phyloP scores from a whole-genome alignment of 2,329 filamentous ascomycete genomes.

The Phoma sp. region DNA sequence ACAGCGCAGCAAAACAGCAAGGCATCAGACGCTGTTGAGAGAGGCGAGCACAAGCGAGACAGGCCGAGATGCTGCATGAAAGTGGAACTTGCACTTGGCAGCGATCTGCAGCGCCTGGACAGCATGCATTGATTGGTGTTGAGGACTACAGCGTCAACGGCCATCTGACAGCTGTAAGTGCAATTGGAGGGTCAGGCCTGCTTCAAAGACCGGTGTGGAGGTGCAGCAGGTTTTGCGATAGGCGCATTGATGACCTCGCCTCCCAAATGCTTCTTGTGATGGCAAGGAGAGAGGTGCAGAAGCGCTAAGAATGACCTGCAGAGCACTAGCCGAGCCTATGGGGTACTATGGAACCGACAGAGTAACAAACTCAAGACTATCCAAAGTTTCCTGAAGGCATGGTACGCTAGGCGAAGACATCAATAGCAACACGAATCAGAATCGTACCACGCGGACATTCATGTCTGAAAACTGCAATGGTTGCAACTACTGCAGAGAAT shows the following conservation, averaged over 20 bases:
- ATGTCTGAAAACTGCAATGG: background rate
- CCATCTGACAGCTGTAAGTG: constrained; percentile 6
- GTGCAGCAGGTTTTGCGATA: constrained; percentile 1
- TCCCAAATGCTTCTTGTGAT: constrained; percentile 1
- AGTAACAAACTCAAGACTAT: background rate
- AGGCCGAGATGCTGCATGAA: constrained; percentile 17
- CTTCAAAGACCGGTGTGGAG: constrained; percentile 2
- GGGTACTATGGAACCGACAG: constrained; percentile 4
- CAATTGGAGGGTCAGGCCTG: constrained; percentile 6
- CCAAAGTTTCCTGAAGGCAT: background rate
- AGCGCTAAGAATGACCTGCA: constrained; percentile 17
- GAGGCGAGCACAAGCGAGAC: constrained; percentile 16
- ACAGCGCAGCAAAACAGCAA: constrained; percentile 10
- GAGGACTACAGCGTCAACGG: background rate
- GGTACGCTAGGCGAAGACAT: constrained; percentile 9
- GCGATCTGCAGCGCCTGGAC: background rate
- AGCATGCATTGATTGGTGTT: constrained; percentile 10
- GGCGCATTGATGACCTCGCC: constrained; percentile 4
- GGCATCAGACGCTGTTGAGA: constrained; percentile 12
- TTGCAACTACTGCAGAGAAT: background rate
- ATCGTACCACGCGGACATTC: constrained; percentile 4
- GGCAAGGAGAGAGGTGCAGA: constrained; percentile 6
- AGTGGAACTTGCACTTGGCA: constrained; percentile 9
- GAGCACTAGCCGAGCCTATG: constrained; percentile 10
- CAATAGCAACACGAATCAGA: constrained; percentile 7